Evolutionary conservation across 2,329 filamentous ascomycete species (phyloP).

Genomic region (Pestalotiopsis sp.): DNA sequence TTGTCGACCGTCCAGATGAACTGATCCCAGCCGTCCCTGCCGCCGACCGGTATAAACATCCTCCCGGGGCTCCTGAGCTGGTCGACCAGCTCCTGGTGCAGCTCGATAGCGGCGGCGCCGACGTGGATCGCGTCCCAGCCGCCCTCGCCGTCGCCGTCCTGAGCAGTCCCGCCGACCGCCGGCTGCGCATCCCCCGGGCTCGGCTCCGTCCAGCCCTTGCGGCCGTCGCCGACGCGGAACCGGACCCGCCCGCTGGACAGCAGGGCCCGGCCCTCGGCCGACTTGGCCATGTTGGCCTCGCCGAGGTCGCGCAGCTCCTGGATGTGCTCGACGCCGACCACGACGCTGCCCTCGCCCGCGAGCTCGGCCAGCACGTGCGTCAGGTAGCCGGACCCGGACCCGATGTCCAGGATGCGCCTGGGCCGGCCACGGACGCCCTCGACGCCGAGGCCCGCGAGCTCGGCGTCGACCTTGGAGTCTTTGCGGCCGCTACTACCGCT

Average conservation of each 20-base stretch:
- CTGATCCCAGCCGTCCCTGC: conserved; percentile 53
- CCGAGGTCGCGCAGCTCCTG: conserved; percentile 63
- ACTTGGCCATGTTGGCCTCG: conserved; percentile 67
- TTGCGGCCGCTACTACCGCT: not conserved
- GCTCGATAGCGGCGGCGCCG: conserved; percentile 76
- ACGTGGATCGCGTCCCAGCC: conserved; percentile 95
- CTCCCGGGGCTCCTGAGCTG: conserved; percentile 81
- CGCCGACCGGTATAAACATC: conserved; percentile 78
- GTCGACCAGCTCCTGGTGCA: conserved; percentile 73
- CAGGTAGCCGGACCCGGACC: conserved; percentile 79
- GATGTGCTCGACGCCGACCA: conserved; percentile 80
- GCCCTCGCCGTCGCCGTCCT: conserved; percentile 49
- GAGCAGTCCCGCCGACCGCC: conserved; percentile 34
- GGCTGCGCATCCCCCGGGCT: conserved; percentile 20
- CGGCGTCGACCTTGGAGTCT: not conserved
- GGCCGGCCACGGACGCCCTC: conserved; percentile 18
- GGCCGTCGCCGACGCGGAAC: conserved; percentile 77
- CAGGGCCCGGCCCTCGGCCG: conserved; percentile 57
- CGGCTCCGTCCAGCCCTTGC: conserved; percentile 62
- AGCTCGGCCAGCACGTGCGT: conserved; percentile 87
- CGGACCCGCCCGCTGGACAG: conserved; percentile 66
- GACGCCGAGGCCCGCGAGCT: not conserved
- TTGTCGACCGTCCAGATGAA: conserved; percentile 78
- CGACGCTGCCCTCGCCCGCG: conserved; percentile 53
- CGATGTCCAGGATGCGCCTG: conserved; percentile 70